A percentile compares a stretch with the other conserved stretches of the same genome.
These are phyloP conservation scores for Naganishia sp. DNA, from an alignment of 1,284 basidiomycete species.

Conservation along the genomic window DNA sequence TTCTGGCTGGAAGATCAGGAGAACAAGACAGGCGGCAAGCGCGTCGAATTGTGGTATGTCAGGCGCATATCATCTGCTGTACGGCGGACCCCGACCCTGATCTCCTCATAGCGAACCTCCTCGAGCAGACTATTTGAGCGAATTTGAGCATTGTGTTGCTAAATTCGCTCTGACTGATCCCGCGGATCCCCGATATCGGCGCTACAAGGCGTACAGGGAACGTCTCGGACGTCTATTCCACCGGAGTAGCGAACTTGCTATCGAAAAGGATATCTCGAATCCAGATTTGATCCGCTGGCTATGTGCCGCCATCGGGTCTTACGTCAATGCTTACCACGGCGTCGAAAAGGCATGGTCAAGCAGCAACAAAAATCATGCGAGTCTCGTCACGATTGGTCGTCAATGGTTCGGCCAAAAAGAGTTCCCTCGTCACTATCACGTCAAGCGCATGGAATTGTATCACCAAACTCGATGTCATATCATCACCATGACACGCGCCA, in stretches of 20 bases:
- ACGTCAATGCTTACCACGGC: conserved; percentile 49
- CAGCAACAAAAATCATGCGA: conserved; percentile 22
- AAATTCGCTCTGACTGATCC: conserved; percentile 22
- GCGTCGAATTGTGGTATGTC: conserved; percentile 17
- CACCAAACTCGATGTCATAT: conserved; percentile 38
- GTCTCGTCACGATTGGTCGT: conserved; percentile 19
- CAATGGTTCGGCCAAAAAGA: conserved; percentile 27
- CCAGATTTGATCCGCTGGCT: conserved; percentile 66
- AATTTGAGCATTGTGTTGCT: conserved; percentile 16
- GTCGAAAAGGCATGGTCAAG: conserved; percentile 47
- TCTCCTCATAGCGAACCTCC: conserved; percentile 12
- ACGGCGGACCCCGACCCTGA: background rate
- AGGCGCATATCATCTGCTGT: background rate
- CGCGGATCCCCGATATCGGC: conserved; percentile 13
- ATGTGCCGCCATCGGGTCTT: conserved; percentile 52
- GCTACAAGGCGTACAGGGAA: conserved; percentile 52
- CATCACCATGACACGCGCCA: conserved; percentile 67
- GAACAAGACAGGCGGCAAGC: conserved; percentile 45
- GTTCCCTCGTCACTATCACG: conserved; percentile 45
- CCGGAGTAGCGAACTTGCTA: conserved; percentile 55
- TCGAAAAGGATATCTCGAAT: conserved; percentile 19
- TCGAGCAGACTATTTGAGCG: conserved; percentile 15
- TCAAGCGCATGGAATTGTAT: conserved; percentile 53
- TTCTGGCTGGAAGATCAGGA: conserved; percentile 47
- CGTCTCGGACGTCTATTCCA: conserved; percentile 81